phyloP scores from a whole-genome alignment of 2,329 filamentous ascomycete species.

The Triangularia verruculosa region DNA sequence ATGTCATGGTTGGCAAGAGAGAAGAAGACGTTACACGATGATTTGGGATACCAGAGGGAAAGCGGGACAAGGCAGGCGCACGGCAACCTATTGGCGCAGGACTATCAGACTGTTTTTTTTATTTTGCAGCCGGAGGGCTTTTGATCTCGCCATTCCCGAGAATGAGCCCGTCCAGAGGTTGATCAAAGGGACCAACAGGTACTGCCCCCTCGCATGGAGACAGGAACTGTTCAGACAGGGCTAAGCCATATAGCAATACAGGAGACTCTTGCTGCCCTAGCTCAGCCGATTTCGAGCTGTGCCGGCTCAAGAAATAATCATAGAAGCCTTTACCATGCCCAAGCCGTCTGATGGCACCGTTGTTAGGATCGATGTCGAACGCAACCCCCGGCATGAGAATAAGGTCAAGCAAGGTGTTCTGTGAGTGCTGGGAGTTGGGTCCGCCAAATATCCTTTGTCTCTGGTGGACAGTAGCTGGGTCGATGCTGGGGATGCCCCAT shows the following conservation, averaged over 20 bases:
- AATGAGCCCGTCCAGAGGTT: constrained; percentile 73
- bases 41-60: constrained; percentile 14
- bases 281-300: constrained; percentile 46
- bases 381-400: constrained; percentile 91
- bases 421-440: constrained; percentile 43
- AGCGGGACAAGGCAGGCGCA: constrained; percentile 22
- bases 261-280: constrained; percentile 36
- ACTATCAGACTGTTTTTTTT: constrained; percentile 37
- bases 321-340: constrained; percentile 98
- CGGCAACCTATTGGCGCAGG: constrained; percentile 51
- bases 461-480: constrained; percentile 58
- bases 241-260: constrained; percentile 68
- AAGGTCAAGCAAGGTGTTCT: constrained; percentile 65
- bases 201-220: constrained; percentile 58
- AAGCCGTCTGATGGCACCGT: constrained; percentile 64
- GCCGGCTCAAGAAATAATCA: constrained; percentile 84
- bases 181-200: constrained; percentile 74
- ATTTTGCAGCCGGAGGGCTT: constrained; percentile 21
- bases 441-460: constrained; percentile 73
- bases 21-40: neutral
- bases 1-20: constrained; percentile 1
- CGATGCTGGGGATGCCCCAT: constrained; percentile 93
- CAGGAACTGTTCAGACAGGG: constrained; percentile 82
- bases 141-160: constrained; percentile 65
- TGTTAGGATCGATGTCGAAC: constrained; percentile 64